A percentile compares a stretch with the other conserved stretches of the same genome.
Evolutionary conservation across 352 stramenopile species (phyloP).

Genomic region (Paralagenidium karlingii): DNA sequence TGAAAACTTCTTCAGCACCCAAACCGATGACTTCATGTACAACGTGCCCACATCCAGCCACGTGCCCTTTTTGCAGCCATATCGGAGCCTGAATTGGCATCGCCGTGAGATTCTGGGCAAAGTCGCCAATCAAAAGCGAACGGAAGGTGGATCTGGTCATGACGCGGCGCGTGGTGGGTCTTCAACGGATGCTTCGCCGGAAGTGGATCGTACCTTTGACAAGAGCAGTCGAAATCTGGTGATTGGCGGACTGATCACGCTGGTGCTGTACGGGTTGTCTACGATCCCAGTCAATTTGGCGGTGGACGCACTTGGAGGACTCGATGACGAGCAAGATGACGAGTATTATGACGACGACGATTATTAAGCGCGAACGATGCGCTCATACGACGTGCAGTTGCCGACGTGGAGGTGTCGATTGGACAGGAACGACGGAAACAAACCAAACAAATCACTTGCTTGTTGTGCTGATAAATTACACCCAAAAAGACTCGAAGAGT

Average conservation of each 20-base stretch:
- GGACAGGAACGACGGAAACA: no score
- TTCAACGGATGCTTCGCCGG: neutral
- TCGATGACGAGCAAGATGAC: no score
- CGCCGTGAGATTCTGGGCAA: slow-evolving; percentile 50
- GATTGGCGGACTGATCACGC: slow-evolving; percentile 49
- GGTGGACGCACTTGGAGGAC: no score
- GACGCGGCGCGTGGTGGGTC: slow-evolving; percentile 7
- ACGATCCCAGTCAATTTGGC: slow-evolving; percentile 23
- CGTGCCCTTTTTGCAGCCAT: slow-evolving; percentile 62
- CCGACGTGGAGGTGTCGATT: no score
- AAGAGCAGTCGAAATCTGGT: slow-evolving; percentile 75
- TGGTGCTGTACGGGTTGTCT: slow-evolving; percentile 63
- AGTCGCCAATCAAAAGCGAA: slow-evolving; percentile 28
- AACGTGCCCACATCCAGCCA: slow-evolving; percentile 42
- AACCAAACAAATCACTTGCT: no score
- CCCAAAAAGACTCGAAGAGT: no score
- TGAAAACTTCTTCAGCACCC: slow-evolving; percentile 46
- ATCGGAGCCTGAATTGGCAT: slow-evolving; percentile 74
- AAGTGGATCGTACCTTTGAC: slow-evolving; percentile 21
- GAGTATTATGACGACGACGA: no score
- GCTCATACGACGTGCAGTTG: no score
- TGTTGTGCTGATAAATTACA: no score
- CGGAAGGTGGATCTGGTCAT: slow-evolving; percentile 12
- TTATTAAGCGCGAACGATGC: no score
- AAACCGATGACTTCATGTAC: slow-evolving; percentile 49